Conservation (phyloP, 345 rosid genomes). For the Hevea brasiliensis region DNA sequence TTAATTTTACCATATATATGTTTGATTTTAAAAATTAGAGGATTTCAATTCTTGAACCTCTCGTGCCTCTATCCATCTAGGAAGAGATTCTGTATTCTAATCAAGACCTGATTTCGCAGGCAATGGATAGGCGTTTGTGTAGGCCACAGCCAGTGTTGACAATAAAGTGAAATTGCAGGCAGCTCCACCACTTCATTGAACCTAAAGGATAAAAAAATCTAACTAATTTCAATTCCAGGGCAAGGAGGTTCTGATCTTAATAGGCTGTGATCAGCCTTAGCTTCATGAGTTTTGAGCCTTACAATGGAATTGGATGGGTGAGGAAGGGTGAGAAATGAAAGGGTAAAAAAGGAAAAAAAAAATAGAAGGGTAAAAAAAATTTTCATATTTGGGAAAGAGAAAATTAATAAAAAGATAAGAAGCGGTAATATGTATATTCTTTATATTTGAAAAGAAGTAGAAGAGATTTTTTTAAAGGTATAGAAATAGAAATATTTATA, state of each 20-base stretch:
- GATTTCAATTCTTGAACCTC: not conserved
- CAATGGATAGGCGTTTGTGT: slow-evolving; percentile 41
- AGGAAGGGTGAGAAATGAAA: no score
- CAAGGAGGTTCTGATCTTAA: slow-evolving; percentile 11
- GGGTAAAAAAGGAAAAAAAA: no score
- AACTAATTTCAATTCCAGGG: not conserved
- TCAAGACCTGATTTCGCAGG: slow-evolving; percentile 40
- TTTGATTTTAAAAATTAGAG: not conserved
- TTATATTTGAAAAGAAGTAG: no score
- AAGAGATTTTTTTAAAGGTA: no score
- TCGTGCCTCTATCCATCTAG: not conserved
- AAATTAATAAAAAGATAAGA: no score
- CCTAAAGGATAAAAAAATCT: slow-evolving; percentile 8
- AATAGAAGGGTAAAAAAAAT: no score
- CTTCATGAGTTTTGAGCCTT: slow-evolving; percentile 5
- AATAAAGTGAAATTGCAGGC: slow-evolving; percentile 94
- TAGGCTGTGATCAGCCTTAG: not conserved
- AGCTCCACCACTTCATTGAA: slow-evolving; percentile 46
- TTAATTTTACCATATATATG: not conserved
- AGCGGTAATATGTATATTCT: no score
- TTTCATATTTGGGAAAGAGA: no score
- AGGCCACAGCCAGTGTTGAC: slow-evolving; percentile 78
- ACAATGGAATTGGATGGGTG: not conserved
- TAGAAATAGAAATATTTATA: no score
- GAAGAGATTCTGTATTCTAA: not conserved